These are phyloP conservation scores for Oryza brachyantha DNA, from an alignment of 176 grass and related monocot genomes.

Conservation along the genomic window DNA sequence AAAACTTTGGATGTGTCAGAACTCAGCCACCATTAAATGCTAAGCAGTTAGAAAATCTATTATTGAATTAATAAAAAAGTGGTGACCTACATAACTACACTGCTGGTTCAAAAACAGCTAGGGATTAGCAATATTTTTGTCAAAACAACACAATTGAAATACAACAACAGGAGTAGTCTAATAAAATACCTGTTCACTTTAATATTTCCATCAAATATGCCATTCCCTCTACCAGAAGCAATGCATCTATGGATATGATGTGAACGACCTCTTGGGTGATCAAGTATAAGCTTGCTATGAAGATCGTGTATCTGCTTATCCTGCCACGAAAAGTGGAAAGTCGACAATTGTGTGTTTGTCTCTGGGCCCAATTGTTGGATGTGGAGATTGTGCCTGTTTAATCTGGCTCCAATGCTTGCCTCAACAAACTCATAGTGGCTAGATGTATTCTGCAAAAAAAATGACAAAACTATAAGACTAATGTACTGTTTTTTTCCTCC, in stretches of 20 bases:
- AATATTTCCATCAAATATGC: conserved; percentile 95
- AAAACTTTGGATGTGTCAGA: not conserved
- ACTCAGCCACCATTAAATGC: not conserved
- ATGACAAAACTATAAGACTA: conserved; percentile 10
- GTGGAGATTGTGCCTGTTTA: conserved; percentile 93
- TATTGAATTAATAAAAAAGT: not conserved
- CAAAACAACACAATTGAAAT: not conserved
- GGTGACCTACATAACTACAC: not conserved
- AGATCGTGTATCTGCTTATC: conserved; percentile 92
- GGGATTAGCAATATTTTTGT: not conserved
- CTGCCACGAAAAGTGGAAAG: conserved; percentile 76
- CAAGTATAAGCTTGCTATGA: conserved; percentile 88
- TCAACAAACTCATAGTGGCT: conserved; percentile 85
- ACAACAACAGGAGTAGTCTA: not conserved
- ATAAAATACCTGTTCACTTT: conserved; percentile 77
- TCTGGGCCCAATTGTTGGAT: conserved; percentile 82
- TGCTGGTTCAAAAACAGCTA: not conserved
- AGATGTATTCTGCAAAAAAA: conserved; percentile 52
- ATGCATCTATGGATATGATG: conserved; percentile 89
- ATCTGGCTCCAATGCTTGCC: conserved; percentile 72
- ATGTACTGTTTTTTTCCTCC: not conserved
- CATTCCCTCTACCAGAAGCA: conserved; percentile 65
- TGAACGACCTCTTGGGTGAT: conserved; percentile 77
- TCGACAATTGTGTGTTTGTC: conserved; percentile 64
- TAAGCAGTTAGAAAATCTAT: not conserved